phyloP scores from a whole-genome alignment of 306 rosid genomes.

The Senna tora region DNA sequence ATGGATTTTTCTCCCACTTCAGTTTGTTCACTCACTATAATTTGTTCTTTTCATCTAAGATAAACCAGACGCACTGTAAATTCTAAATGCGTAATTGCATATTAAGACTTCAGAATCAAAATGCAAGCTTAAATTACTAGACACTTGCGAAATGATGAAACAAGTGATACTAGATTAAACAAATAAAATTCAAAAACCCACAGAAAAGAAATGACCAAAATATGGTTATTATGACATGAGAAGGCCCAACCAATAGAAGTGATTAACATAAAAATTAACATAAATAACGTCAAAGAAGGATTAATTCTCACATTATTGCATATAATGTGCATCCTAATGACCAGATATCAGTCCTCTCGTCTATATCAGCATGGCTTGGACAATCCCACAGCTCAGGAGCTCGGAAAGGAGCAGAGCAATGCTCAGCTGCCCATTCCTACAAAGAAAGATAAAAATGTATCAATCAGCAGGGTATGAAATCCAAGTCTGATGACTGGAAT shows the following conservation, averaged over 20 bases:
- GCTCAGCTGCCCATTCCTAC: constrained; percentile 99
- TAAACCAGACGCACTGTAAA: neutral
- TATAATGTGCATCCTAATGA: constrained; percentile 97
- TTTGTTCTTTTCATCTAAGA: neutral
- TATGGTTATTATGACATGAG: constrained; percentile 3
- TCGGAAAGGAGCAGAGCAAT: constrained; percentile 93
- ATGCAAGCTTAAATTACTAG: constrained; percentile 4
- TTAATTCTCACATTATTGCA: constrained; percentile 83
- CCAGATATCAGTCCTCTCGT: constrained; percentile 97
- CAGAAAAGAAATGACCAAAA: neutral
- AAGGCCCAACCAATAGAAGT: constrained; percentile 16
- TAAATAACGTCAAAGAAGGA: constrained; percentile 16
- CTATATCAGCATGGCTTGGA: constrained; percentile 82
- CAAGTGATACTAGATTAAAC: neutral
- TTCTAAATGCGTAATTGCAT: constrained; percentile 8
- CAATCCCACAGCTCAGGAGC: constrained; percentile 99
- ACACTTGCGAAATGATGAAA: neutral
- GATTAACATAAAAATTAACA: constrained; percentile 20
- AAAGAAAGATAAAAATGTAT: constrained; percentile 34
- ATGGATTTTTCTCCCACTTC: neutral
- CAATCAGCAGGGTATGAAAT: constrained; percentile 31
- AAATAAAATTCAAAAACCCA: neutral
- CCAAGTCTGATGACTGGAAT: constrained; percentile 34
- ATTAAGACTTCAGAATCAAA: constrained; percentile 29
- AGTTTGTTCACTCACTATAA: neutral